Evolutionary conservation across 441 rosid genomes (phyloP).

Genomic region (Populus trichocarpa): DNA sequence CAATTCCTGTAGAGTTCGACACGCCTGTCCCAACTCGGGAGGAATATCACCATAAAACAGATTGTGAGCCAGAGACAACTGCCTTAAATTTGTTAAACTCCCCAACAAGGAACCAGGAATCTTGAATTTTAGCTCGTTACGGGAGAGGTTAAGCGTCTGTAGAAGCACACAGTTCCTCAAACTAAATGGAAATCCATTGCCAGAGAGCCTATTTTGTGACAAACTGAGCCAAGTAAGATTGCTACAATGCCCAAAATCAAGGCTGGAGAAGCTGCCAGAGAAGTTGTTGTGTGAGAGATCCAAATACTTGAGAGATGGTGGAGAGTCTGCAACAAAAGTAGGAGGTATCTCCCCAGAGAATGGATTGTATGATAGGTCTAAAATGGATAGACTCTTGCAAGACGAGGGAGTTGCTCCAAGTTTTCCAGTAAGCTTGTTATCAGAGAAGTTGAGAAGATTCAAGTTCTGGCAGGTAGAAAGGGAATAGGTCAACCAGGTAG

Average conservation of each 20-base stretch:
- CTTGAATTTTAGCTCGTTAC: constrained; percentile 44
- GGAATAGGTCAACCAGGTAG: constrained; percentile 21
- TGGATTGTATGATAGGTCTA: constrained; percentile 61
- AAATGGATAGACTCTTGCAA: constrained; percentile 47
- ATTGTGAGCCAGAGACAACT: constrained; percentile 61
- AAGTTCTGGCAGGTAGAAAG: constrained; percentile 55
- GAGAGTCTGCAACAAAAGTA: constrained; percentile 36
- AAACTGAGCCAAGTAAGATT: constrained; percentile 60
- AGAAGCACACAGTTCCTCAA: constrained; percentile 54
- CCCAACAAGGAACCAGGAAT: constrained; percentile 62
- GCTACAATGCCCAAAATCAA: constrained; percentile 55
- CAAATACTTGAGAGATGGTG: constrained; percentile 45
- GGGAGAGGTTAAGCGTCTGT: constrained; percentile 60
- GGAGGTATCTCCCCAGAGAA: constrained; percentile 57
- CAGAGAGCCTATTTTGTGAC: constrained; percentile 61
- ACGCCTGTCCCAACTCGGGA: constrained; percentile 52
- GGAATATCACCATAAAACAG: constrained; percentile 59
- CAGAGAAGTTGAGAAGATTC: constrained; percentile 51
- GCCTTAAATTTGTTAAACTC: constrained; percentile 44
- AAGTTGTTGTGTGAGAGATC: constrained; percentile 76
- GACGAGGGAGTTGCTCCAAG: constrained; percentile 27
- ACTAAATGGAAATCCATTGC: constrained; percentile 44
- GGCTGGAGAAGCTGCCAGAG: constrained; percentile 52
- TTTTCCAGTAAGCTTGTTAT: constrained; percentile 48
- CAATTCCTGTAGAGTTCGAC: constrained; percentile 51